phyloP scores from a whole-genome alignment of 345 rosid species.

The Hibiscus syriacus region DNA sequence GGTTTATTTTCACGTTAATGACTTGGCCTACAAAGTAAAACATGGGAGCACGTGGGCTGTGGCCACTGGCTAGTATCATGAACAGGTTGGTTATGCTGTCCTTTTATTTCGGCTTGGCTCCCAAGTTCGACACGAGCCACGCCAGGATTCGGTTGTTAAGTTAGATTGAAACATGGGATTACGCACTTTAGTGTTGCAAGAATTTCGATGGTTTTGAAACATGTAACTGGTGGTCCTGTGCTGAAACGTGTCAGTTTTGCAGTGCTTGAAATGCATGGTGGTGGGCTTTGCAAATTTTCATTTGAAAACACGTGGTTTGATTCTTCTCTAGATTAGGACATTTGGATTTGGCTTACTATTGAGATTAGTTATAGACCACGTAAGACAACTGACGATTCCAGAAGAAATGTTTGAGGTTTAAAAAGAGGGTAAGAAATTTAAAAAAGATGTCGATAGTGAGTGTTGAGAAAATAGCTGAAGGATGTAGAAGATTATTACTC shows the following conservation, averaged over 20 bases:
- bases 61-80: too few relatives aligned
- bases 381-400: background rate
- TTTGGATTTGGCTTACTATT: background rate
- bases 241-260: background rate
- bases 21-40: background rate
- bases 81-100: background rate
- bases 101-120: background rate
- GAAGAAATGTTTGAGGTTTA: background rate
- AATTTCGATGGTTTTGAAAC: constrained; percentile 6
- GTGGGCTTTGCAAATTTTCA: background rate
- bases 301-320: background rate
- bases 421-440: too few relatives aligned
- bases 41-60: background rate
- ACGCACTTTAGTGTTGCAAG: background rate
- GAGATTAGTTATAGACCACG: background rate
- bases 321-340: background rate
- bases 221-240: background rate
- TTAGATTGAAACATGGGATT: background rate
- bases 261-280: background rate
- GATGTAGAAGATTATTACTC: too few relatives aligned
- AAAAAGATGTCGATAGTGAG: too few relatives aligned
- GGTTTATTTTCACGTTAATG: background rate
- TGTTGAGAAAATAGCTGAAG: too few relatives aligned
- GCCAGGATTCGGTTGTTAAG: background rate
- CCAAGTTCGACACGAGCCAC: background rate